Percentiles rank a stretch among this genome's conserved stretches.
Evolutionary conservation across 345 rosid genomes (phyloP).

Genomic region (Raphanus sativus): DNA sequence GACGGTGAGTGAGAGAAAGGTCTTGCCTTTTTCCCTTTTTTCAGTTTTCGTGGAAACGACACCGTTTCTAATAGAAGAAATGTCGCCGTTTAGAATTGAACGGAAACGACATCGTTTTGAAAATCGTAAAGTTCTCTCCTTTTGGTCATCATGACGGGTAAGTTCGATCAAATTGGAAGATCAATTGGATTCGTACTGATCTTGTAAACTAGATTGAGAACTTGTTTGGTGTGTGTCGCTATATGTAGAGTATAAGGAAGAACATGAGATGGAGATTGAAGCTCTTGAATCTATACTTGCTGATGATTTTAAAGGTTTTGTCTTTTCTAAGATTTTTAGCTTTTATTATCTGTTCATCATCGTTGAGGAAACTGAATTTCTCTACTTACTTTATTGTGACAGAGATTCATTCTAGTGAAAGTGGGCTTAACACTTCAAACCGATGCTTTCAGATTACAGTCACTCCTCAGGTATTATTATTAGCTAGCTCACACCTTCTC

Average conservation of each 20-base stretch:
- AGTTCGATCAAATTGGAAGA: slow-evolving; percentile 10
- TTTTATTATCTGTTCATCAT: too few relatives aligned
- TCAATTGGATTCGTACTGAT: too few relatives aligned
- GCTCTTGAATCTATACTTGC: slow-evolving; percentile 92
- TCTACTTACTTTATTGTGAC: slow-evolving; percentile 16
- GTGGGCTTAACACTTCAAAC: slow-evolving; percentile 84
- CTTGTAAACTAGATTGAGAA: too few relatives aligned
- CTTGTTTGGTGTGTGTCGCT: neutral
- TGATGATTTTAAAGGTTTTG: slow-evolving; percentile 87
- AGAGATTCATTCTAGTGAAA: slow-evolving; percentile 89
- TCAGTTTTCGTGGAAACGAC: too few relatives aligned
- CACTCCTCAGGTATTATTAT: slow-evolving; percentile 66
- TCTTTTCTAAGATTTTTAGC: neutral
- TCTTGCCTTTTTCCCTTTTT: too few relatives aligned
- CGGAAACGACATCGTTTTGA: too few relatives aligned
- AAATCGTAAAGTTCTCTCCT: too few relatives aligned
- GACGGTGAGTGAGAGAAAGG: too few relatives aligned
- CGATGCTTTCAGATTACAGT: slow-evolving; percentile 79
- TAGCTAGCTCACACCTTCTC: too few relatives aligned
- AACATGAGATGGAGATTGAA: slow-evolving; percentile 98
- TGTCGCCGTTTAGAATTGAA: too few relatives aligned
- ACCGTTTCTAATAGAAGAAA: too few relatives aligned
- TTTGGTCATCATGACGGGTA: slow-evolving; percentile 36
- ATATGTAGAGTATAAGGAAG: slow-evolving; percentile 59
- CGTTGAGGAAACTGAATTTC: too few relatives aligned